Evolutionary conservation across 257 asterid species (phyloP).

Genomic region (Solanum habrochaites): DNA sequence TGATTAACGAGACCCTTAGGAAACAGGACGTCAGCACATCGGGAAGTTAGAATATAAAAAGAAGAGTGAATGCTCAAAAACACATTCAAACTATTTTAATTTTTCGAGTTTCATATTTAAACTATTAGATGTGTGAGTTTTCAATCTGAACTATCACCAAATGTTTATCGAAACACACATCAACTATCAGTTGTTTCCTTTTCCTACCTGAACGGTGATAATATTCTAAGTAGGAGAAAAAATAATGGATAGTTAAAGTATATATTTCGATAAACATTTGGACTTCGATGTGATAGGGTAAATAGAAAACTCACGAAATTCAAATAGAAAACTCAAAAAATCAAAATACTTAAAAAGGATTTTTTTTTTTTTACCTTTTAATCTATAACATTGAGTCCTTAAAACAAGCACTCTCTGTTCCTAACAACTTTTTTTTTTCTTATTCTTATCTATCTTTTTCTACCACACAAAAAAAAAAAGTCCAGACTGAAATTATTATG

Average conservation of each 20-base stretch:
- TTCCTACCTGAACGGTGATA: not conserved
- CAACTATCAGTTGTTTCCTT: not conserved
- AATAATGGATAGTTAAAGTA: rapidly evolving
- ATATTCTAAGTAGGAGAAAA: not conserved
- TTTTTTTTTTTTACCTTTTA: not conserved
- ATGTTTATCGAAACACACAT: not conserved
- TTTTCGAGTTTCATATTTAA: not conserved
- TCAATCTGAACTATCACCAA: not conserved
- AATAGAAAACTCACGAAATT: not conserved
- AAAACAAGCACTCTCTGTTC: not conserved
- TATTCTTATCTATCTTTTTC: not conserved
- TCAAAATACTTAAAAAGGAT: not conserved
- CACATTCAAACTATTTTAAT: not conserved
- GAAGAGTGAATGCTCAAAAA: no score
- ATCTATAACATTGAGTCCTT: not conserved
- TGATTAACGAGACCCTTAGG: not conserved
- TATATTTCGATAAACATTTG: not conserved
- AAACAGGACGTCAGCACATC: not conserved
- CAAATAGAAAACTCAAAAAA: not conserved
- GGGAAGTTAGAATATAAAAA: not conserved
- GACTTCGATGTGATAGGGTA: not conserved
- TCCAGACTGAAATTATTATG: not conserved
- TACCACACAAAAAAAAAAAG: not conserved
- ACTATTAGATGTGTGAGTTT: not conserved
- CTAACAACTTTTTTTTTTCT: not conserved